Evolutionary conservation across 2,329 filamentous ascomycete genomes (phyloP).

Genomic region (Fusarium haematococcum): DNA sequence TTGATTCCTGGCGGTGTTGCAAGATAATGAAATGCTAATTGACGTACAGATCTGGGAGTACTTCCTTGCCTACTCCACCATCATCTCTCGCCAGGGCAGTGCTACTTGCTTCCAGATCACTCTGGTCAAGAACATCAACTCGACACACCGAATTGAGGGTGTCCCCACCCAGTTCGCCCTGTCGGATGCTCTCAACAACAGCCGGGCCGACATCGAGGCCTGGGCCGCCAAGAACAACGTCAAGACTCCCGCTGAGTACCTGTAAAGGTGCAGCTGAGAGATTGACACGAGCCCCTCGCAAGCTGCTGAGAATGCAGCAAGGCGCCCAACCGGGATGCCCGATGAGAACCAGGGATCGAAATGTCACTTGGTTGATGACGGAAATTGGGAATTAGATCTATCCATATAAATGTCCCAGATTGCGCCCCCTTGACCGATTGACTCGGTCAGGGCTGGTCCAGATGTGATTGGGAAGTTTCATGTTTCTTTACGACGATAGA

Average conservation of each 20-base stretch:
- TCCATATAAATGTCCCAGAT: constrained; percentile 38
- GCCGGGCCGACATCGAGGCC: constrained; percentile 49
- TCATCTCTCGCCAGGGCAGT: constrained; percentile 84
- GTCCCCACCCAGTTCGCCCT: constrained; percentile 78
- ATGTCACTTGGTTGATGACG: neutral
- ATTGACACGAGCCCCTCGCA: neutral
- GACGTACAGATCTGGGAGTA: constrained; percentile 83
- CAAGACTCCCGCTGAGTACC: constrained; percentile 47
- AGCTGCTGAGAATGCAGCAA: constrained; percentile 3
- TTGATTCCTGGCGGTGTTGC: neutral
- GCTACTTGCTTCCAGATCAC: constrained; percentile 92
- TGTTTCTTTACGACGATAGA: constrained; percentile 39
- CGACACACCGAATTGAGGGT: constrained; percentile 85
- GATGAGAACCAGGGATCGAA: constrained; percentile 9
- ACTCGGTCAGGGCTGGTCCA: constrained; percentile 36
- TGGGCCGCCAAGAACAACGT: constrained; percentile 54
- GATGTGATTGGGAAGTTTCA: constrained; percentile 39
- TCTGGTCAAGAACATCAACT: constrained; percentile 93
- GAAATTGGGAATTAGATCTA: constrained; percentile 29
- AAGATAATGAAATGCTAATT: neutral
- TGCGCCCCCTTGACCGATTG: constrained; percentile 36
- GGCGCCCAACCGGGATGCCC: constrained; percentile 1
- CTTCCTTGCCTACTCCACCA: constrained; percentile 89
- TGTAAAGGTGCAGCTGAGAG: constrained; percentile 24
- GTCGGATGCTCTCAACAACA: constrained; percentile 66